Evolutionary conservation across 805 yeast species (phyloP), one percentile per base, ranked within the genome.

Genomic region (Kodamaea laetipori): DNA sequence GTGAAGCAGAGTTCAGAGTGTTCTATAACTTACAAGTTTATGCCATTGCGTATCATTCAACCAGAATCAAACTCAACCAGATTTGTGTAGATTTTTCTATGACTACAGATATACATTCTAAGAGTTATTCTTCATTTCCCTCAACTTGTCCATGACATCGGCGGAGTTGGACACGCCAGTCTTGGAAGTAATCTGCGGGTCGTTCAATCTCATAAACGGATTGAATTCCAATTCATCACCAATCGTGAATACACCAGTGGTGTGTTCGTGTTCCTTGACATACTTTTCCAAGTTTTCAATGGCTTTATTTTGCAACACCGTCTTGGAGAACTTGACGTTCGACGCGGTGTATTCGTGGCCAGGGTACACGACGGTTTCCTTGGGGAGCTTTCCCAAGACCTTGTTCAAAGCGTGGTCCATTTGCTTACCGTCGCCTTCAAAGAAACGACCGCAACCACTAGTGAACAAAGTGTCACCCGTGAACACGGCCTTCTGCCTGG

Each of bases 361-460:
- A 2, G 97, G 92, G 58, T 80, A 92, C 2, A 90, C 90, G 28
- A 64, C 61, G 0, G 97, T 89, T 7, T 80, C 84, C 15, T 67
- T 64, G 0, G 95, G 90, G 41, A 92, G 71, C 19, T 57, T 54
- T 3, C 75, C 84, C 46, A 94, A 70, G 8, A 76, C 66, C 13
- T 68, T 61, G 53, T 80, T 81, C 55, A 94, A 72, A 0, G 95
- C 77, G 1, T 53, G 49, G 52, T 84, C 77, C 99, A 94, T 94
- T 58, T 94, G 84, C 30, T 64, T 66, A 0, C 90, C 90, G 9
- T 76, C 71, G 2, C 99, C 99, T 66, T 94, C 99, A 60, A 94
- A 94, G 66, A 94, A 94, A 42, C 98, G 74, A 8, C 99, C 99
- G 61, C 97, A 90, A 2, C 99, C 99, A 33, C 92, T 87, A 35